Evolutionary conservation across 352 stramenopile species (phyloP).

Genomic region (Pilasporangium apinafurcum): DNA sequence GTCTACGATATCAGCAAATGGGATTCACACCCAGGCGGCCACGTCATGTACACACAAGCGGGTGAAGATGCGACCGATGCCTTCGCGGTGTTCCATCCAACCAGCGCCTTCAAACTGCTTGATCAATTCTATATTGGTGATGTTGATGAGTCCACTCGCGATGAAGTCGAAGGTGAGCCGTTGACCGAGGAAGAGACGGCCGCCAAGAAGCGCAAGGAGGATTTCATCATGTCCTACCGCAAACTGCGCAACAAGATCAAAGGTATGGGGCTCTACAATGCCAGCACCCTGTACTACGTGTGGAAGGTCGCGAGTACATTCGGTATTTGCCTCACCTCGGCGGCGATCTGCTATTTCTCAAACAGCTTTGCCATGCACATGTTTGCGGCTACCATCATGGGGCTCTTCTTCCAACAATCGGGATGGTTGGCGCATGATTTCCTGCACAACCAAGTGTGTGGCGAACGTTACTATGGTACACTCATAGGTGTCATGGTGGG

Average conservation of each 20-base stretch:
- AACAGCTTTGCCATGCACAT: conserved; percentile 87
- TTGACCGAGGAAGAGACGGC: conserved; percentile 40
- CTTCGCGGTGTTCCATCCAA: conserved; percentile 97
- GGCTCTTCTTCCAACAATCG: conserved; percentile 98
- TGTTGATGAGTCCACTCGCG: conserved; percentile 75
- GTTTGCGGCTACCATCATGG: conserved; percentile 88
- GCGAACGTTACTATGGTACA: conserved; percentile 91
- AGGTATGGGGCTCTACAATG: conserved; percentile 93
- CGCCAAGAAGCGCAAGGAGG: conserved; percentile 60
- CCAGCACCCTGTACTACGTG: conserved; percentile 88
- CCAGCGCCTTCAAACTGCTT: conserved; percentile 90
- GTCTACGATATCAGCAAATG: conserved; percentile 89
- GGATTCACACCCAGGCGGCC: conserved; percentile 79
- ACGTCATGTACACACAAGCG: conserved; percentile 96
- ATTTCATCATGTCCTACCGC: conserved; percentile 96
- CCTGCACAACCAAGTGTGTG: conserved; percentile 97
- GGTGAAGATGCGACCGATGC: conserved; percentile 98
- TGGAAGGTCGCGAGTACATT: conserved; percentile 95
- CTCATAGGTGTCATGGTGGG: conserved; percentile 92
- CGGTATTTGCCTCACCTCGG: conserved; percentile 79
- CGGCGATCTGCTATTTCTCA: conserved; percentile 85
- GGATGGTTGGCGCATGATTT: conserved; percentile 98
- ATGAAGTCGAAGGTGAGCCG: conserved; percentile 9
- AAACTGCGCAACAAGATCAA: conserved; percentile 93
- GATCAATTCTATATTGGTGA: conserved; percentile 98